Evolutionary conservation across 495 filamentous ascomycete genomes (phyloP).

Genomic region (Penicillium flavigenum): DNA sequence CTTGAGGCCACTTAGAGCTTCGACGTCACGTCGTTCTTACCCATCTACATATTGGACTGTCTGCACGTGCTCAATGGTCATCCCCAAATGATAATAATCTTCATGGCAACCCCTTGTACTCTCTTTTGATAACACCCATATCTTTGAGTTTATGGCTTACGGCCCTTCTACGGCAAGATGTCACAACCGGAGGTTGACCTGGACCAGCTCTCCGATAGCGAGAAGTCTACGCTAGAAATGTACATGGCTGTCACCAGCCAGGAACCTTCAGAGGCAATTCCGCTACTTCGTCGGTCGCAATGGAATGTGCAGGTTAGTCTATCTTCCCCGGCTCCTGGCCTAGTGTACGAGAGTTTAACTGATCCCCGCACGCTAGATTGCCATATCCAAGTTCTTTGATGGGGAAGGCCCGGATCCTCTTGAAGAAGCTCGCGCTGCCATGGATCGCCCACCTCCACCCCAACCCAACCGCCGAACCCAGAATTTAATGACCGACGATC

Average conservation of each 20-base stretch:
- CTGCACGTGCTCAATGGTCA: slow-evolving; percentile 4
- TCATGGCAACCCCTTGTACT: background rate
- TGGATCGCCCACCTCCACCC: slow-evolving; percentile 56
- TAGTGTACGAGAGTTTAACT: slow-evolving; percentile 7
- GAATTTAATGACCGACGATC: slow-evolving; percentile 60
- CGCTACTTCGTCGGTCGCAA: slow-evolving; percentile 77
- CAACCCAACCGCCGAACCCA: slow-evolving; percentile 53
- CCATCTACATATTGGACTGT: background rate
- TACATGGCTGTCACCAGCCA: slow-evolving; percentile 88
- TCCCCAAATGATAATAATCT: background rate
- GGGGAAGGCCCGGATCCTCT: slow-evolving; percentile 83
- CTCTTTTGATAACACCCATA: slow-evolving; percentile 18
- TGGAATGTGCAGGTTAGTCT: slow-evolving; percentile 88
- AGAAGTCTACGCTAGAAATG: slow-evolving; percentile 80
- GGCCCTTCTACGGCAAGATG: slow-evolving; percentile 32
- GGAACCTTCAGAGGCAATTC: slow-evolving; percentile 71
- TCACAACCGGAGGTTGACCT: slow-evolving; percentile 57
- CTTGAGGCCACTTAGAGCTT: slow-evolving; percentile 14
- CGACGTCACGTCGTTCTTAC: slow-evolving; percentile 1
- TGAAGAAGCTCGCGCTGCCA: slow-evolving; percentile 68
- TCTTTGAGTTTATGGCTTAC: slow-evolving; percentile 9
- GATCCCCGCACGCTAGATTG: slow-evolving; percentile 59
- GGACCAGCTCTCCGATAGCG: slow-evolving; percentile 65
- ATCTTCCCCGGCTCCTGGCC: background rate
- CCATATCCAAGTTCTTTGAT: slow-evolving; percentile 95